phyloP scores from a whole-genome alignment of 2,329 filamentous ascomycete genomes.

The Alternaria angustiovoidea region DNA sequence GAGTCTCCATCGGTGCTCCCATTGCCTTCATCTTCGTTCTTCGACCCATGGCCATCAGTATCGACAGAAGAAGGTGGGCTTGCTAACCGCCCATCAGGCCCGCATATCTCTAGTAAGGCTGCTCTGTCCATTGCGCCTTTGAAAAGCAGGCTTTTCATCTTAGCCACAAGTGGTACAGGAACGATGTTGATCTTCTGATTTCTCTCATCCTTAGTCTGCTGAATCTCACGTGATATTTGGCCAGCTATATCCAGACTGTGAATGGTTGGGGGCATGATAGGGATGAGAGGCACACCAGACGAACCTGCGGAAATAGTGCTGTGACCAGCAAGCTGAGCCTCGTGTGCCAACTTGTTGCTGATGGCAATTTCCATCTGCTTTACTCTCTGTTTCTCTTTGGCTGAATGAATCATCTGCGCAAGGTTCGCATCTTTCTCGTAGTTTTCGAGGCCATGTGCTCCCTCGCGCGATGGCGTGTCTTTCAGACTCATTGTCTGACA shows the following conservation, averaged over 20 bases:
- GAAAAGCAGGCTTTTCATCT: slow-evolving; percentile 33
- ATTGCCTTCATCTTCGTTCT: slow-evolving; percentile 1
- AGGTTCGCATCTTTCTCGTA: slow-evolving; percentile 36
- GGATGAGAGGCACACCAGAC: slow-evolving; percentile 36
- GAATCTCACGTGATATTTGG: slow-evolving; percentile 19
- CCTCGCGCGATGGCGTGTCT: slow-evolving; percentile 30
- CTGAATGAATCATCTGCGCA: slow-evolving; percentile 25
- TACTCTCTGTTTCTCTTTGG: slow-evolving; percentile 23
- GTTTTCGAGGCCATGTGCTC: slow-evolving; percentile 31
- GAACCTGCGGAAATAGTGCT: slow-evolving; percentile 12
- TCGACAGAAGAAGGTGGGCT: background rate
- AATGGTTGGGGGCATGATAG: slow-evolving; percentile 24
- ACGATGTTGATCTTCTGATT: slow-evolving; percentile 26
- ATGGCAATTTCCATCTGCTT: slow-evolving; percentile 41
- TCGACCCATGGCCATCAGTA: background rate
- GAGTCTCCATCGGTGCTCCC: slow-evolving; percentile 8
- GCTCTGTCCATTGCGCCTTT: slow-evolving; percentile 17
- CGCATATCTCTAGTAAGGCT: background rate
- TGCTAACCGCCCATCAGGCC: background rate
- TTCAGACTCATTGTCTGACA: slow-evolving; percentile 30
- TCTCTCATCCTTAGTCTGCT: background rate
- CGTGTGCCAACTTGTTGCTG: slow-evolving; percentile 34
- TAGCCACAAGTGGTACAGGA: slow-evolving; percentile 26
- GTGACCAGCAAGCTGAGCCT: slow-evolving; percentile 32
- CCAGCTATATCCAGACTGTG: slow-evolving; percentile 14